Percentiles rank a stretch among this genome's conserved stretches.
Conservation (phyloP, 176 grass and related monocot species). For the Lolium rigidum region DNA sequence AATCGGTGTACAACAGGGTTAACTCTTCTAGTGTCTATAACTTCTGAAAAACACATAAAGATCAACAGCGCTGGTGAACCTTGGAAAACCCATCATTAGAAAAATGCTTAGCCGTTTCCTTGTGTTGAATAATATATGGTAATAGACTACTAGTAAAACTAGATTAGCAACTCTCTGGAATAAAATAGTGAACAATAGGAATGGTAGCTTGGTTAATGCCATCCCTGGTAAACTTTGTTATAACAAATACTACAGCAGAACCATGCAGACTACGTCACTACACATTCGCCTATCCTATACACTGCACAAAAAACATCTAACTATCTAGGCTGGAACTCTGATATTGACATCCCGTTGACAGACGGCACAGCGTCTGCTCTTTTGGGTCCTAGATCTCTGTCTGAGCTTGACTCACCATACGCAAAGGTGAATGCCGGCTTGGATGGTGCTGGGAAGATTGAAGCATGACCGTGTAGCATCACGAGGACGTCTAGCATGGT, state of each 20-base stretch:
- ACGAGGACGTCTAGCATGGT: slow-evolving; percentile 34
- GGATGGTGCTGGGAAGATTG: background rate
- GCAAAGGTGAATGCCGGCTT: slow-evolving; percentile 42
- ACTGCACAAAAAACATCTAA: background rate
- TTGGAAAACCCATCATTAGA: background rate
- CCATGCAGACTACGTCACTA: background rate
- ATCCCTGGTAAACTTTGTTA: background rate
- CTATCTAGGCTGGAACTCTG: slow-evolving; percentile 32
- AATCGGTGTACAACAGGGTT: no score
- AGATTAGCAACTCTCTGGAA: no score
- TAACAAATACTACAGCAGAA: background rate
- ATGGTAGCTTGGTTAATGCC: background rate
- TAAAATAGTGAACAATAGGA: no score
- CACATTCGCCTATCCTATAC: background rate
- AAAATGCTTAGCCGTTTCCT: no score
- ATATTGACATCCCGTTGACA: background rate
- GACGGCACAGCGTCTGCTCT: background rate
- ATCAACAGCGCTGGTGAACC: background rate
- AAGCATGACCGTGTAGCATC: slow-evolving; percentile 12
- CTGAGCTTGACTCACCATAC: background rate
- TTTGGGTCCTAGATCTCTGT: background rate
- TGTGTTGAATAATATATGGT: no score
- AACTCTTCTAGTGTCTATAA: no score
- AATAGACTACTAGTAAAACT: no score
- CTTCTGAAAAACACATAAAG: no score